Base-by-base conservation (phyloP, 139 green algal species). In the Haematococcus lacustris region DNA sequence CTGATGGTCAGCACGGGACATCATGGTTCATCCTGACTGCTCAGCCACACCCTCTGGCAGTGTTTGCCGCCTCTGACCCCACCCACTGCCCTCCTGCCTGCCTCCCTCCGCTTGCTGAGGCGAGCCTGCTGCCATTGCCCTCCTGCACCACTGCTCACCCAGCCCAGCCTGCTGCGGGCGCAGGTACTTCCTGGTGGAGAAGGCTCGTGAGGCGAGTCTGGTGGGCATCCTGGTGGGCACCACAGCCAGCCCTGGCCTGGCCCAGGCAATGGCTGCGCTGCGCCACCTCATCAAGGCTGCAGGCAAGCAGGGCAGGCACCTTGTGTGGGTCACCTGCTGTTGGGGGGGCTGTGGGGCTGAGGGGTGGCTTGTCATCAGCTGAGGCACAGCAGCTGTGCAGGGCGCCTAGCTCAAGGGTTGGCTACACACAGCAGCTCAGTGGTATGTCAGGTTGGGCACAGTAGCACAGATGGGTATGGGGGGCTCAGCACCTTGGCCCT, bases 191-290 rank as follows among this genome's bases (percentile, higher is more conserved):
- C 69, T 97, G 23, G 87, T 97, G 50, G 88, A 98, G 78, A 91
- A 89, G 66, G 91, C 93, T 2, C 87, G 88, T 51, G 80, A 87
- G 2, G 91, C 93, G 13, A 83, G 70, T 63, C 94, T 98, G 28
- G 84, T 98, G 25, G 94, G 91, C 21, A 87, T 96, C 25, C 80
- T 92, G 78, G 80, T 92, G 30, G 90, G 93, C 38, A 97, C 93
- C 3, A 80, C 97, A 35, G 90, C 87, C 0, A 83, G 83, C 21
- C 87, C 85, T 1, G 93, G 93, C 25, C 96, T 94, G 70, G 57
- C 51, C n/a, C 47, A 83, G 23, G 92, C 87, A 1, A 75, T 85
- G 64, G 25, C 1, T 64, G 43, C 38, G 33, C 59, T 83, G 73
- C 67, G 81, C 9, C 64, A 47, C 3, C 40, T 78, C 35, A 66